Evolutionary conservation across 768 basidiomycete genomes (phyloP).

Genomic region (Tylopilus cervinicoccineus): DNA sequence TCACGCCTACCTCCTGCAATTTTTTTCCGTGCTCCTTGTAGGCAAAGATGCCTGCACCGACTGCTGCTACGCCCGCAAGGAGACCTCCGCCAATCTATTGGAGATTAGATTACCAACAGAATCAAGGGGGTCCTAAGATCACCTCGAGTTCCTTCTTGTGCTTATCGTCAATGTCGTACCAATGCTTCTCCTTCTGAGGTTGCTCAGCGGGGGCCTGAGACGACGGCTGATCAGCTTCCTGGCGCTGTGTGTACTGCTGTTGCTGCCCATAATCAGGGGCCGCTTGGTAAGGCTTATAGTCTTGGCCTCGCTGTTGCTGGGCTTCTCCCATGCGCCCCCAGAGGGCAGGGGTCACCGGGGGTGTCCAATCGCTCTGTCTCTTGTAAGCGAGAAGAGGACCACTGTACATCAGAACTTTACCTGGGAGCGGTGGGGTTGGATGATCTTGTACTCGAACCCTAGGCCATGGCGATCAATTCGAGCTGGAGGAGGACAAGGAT

Average conservation of each 20-base stretch:
- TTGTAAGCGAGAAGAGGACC: slow-evolving; percentile 3
- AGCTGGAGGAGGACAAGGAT: background rate
- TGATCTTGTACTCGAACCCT: slow-evolving; percentile 60
- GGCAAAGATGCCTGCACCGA: slow-evolving; percentile 49
- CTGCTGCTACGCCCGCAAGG: slow-evolving; percentile 45
- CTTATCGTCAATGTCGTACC: slow-evolving; percentile 52
- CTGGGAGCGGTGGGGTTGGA: slow-evolving; percentile 70
- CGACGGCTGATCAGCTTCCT: slow-evolving; percentile 21
- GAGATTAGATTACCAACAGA: slow-evolving; percentile 5
- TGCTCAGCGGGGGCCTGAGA: slow-evolving; percentile 17
- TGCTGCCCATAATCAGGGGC: slow-evolving; percentile 19
- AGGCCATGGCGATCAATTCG: slow-evolving; percentile 11
- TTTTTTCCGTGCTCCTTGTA: slow-evolving; percentile 55
- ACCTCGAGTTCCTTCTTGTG: slow-evolving; percentile 61
- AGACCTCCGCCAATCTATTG: slow-evolving; percentile 63
- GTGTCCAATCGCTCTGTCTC: slow-evolving; percentile 63
- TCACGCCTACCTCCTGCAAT: slow-evolving; percentile 48
- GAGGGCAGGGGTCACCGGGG: slow-evolving; percentile 55
- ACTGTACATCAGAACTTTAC: slow-evolving; percentile 30
- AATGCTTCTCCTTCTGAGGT: slow-evolving; percentile 46
- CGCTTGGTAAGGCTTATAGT: slow-evolving; percentile 7
- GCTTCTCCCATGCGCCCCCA: slow-evolving; percentile 52
- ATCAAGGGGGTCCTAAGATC: background rate
- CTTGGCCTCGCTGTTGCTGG: slow-evolving; percentile 18
- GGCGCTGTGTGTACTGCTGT: slow-evolving; percentile 26